phyloP scores from a whole-genome alignment of 2,329 filamentous ascomycete genomes.

The Cladosporium sp. region DNA sequence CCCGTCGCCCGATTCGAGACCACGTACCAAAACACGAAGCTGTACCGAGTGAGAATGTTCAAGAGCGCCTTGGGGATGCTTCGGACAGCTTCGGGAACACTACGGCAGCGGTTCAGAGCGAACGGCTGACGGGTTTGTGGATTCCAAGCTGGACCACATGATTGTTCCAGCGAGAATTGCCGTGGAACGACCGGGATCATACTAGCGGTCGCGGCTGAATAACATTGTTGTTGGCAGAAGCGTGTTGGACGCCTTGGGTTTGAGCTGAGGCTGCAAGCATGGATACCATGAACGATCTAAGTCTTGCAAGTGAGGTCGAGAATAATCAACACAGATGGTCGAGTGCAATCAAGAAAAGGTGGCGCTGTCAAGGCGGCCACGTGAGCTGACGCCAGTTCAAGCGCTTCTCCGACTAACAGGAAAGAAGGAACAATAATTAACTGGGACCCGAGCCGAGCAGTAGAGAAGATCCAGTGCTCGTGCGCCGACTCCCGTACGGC shows the following conservation, averaged over 20 bases:
- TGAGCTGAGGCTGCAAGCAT: too few species aligned
- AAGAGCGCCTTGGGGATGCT: too few species aligned
- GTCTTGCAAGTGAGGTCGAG: too few species aligned
- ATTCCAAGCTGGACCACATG: background rate
- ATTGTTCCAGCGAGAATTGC: background rate
- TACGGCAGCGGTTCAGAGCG: background rate
- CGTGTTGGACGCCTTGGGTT: slow-evolving; percentile 3
- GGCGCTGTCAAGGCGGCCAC: slow-evolving; percentile 6
- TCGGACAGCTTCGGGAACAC: slow-evolving; percentile 1
- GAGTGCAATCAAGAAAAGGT: background rate
- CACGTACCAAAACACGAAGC: too few species aligned
- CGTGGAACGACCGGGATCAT: slow-evolving; percentile 2
- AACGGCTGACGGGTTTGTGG: slow-evolving; percentile 4
- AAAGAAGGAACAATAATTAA: slow-evolving; percentile 3
- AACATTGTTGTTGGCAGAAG: background rate
- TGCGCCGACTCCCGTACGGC: slow-evolving; percentile 9
- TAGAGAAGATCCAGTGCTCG: background rate
- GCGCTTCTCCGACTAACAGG: background rate
- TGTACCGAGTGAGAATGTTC: too few species aligned
- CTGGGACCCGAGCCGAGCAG: background rate
- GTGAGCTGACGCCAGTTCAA: background rate
- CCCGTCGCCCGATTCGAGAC: too few species aligned
- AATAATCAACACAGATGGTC: too few species aligned
- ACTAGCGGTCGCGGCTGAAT: background rate
- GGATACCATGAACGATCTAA: too few species aligned